Percentiles rank a stretch among this genome's conserved stretches.
These are phyloP conservation scores for Sphaceloma murrayae DNA, from an alignment of 2,329 filamentous ascomycete genomes.

Conservation along the genomic window DNA sequence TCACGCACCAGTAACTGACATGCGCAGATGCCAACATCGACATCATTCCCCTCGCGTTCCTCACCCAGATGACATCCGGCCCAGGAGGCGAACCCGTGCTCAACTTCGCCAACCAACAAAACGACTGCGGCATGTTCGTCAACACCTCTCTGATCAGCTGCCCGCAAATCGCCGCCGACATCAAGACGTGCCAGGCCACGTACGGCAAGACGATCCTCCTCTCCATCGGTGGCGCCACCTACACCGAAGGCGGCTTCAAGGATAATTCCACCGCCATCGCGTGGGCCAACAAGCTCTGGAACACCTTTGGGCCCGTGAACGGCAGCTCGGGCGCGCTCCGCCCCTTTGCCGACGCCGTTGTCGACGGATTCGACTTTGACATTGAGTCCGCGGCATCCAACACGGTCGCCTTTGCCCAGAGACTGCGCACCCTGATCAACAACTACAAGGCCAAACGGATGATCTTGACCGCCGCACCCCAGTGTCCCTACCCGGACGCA, in stretches of 20 bases:
- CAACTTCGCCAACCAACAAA: conserved; percentile 43
- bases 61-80: conserved; percentile 39
- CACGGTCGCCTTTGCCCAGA: conserved; percentile 34
- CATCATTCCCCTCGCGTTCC: conserved; percentile 48
- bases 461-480: conserved; percentile 41
- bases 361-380: conserved; percentile 72
- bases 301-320: conserved; percentile 29
- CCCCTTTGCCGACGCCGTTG: conserved; percentile 54
- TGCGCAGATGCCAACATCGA: conserved; percentile 37
- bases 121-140: conserved; percentile 37
- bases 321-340: conserved; percentile 32
- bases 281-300: conserved; percentile 57
- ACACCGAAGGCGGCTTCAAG: conserved; percentile 29
- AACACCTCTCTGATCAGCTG: conserved; percentile 43
- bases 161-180: conserved; percentile 50
- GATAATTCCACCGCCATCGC: conserved; percentile 39
- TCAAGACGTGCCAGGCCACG: conserved; percentile 49
- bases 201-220: conserved; percentile 61
- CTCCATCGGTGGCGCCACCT: conserved; percentile 58
- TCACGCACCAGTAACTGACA: neutral
- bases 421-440: conserved; percentile 34
- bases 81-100: conserved; percentile 40
- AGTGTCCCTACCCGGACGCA: conserved; percentile 38
- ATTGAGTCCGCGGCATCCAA: conserved; percentile 49
- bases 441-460: conserved; percentile 31